Conservation (phyloP, 305 asterid genomes). For the Rubia balearica region DNA sequence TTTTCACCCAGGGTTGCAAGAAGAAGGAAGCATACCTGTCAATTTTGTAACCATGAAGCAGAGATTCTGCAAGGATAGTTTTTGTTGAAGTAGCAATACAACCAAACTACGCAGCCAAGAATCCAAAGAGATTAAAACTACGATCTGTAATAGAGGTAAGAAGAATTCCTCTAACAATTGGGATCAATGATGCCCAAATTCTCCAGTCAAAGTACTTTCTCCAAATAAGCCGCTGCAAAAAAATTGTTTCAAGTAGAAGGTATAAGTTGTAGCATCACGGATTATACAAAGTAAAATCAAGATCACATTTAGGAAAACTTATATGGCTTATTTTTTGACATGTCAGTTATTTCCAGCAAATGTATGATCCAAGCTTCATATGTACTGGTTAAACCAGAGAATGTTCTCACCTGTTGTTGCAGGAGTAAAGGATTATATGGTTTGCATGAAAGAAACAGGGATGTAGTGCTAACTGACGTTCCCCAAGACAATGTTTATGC, state of each 20-base stretch:
- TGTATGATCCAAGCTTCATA: background rate
- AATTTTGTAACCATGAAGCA: constrained; percentile 82
- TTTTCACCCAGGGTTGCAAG: background rate
- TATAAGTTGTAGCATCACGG: constrained; percentile 3
- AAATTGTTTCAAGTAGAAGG: constrained; percentile 38
- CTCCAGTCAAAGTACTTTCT: constrained; percentile 73
- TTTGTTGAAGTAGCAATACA: constrained; percentile 89
- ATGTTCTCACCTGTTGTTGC: constrained; percentile 71
- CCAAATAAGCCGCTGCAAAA: constrained; percentile 92
- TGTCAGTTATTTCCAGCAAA: background rate
- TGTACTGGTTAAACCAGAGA: constrained; percentile 6
- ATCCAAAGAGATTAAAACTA: constrained; percentile 73
- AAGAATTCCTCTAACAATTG: constrained; percentile 95
- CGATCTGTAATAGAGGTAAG: constrained; percentile 86
- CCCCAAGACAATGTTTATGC: constrained; percentile 51
- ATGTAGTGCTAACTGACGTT: constrained; percentile 75
- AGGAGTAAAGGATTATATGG: constrained; percentile 86
- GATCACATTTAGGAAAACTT: constrained; percentile 26
- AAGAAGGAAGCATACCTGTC: constrained; percentile 50
- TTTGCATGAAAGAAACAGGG: constrained; percentile 93
- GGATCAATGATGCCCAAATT: constrained; percentile 82
- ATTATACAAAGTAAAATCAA: background rate
- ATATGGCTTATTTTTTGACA: background rate
- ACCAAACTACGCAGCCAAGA: constrained; percentile 86
- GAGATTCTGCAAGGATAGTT: constrained; percentile 86